Evolutionary conservation across 305 asterid species (phyloP).

Genomic region (Fraxinus xanthoxyloides): DNA sequence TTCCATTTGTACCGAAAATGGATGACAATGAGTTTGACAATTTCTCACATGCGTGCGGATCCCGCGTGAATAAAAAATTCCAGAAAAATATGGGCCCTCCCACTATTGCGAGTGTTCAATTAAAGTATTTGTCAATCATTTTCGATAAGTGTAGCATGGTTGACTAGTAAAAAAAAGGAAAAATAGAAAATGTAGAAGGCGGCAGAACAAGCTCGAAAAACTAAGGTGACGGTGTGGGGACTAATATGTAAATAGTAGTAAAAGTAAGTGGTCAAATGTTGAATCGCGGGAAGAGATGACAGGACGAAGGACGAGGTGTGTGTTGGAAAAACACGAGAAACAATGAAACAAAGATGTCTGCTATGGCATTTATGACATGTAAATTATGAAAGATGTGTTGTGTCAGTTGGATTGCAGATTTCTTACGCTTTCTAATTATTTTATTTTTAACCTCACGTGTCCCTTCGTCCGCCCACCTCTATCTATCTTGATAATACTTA

Average conservation of each 20-base stretch:
- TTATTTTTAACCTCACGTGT: constrained; percentile 8
- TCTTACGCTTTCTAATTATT: background rate
- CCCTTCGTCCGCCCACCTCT: background rate
- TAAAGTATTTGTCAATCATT: no score
- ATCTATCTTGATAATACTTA: no score
- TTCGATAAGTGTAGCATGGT: no score
- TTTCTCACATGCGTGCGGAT: no score
- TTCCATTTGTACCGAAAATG: no score
- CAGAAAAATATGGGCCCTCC: no score
- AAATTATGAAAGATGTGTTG: background rate
- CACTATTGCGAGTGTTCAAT: no score
- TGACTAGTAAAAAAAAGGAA: background rate
- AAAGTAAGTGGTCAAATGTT: background rate
- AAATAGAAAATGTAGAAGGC: background rate
- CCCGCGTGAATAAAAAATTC: no score
- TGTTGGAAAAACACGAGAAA: background rate
- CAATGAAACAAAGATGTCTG: constrained; percentile 19
- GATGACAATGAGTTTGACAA: no score
- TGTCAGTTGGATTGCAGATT: background rate
- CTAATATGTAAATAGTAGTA: background rate
- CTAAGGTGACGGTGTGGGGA: background rate
- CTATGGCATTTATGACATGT: background rate
- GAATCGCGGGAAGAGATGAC: background rate
- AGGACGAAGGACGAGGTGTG: constrained; percentile 18
- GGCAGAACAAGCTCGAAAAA: background rate